Percentiles rank a stretch among this genome's conserved stretches.
Conservation (phyloP, 768 basidiomycete species). For the Sarcodon aspratus region DNA sequence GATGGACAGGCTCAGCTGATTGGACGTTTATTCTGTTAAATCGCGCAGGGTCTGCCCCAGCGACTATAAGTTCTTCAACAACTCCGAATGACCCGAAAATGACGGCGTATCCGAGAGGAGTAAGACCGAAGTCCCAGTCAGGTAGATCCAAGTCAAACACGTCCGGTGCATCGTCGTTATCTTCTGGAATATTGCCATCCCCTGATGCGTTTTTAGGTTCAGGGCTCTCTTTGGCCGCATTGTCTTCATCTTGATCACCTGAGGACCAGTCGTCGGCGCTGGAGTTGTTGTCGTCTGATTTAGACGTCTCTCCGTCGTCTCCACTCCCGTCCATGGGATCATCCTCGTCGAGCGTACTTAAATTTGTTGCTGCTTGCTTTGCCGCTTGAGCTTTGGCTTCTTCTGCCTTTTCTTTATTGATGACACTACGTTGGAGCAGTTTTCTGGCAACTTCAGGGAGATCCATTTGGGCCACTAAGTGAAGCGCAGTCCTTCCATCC, state of each 20-base stretch:
- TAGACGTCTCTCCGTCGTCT: constrained; percentile 5
- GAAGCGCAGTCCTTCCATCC: constrained; percentile 44
- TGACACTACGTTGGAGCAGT: constrained; percentile 36
- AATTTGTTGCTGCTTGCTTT: not conserved
- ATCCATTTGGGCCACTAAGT: constrained; percentile 43
- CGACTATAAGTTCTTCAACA: constrained; percentile 33
- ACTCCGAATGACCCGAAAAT: constrained; percentile 31
- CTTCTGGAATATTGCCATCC: constrained; percentile 32
- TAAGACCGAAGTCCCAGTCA: constrained; percentile 51
- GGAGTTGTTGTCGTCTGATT: constrained; percentile 1
- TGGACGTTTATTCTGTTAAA: constrained; percentile 18
- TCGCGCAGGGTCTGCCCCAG: constrained; percentile 33
- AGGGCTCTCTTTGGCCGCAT: constrained; percentile 2
- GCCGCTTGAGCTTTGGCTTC: constrained; percentile 11
- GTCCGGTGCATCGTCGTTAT: constrained; percentile 37
- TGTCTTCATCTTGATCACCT: constrained; percentile 13
- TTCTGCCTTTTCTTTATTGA: constrained; percentile 15
- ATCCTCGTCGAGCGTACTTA: constrained; percentile 4
- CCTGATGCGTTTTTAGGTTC: constrained; percentile 7
- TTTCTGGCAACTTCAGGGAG: constrained; percentile 30
- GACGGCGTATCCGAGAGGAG: constrained; percentile 40
- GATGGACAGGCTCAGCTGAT: constrained; percentile 6
- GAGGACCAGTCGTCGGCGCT: constrained; percentile 6
- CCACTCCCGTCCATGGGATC: constrained; percentile 9
- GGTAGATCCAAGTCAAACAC: constrained; percentile 39